phyloP scores from a whole-genome alignment of 2,329 filamentous ascomycete genomes.

The Verticillium zaregamsianum region DNA sequence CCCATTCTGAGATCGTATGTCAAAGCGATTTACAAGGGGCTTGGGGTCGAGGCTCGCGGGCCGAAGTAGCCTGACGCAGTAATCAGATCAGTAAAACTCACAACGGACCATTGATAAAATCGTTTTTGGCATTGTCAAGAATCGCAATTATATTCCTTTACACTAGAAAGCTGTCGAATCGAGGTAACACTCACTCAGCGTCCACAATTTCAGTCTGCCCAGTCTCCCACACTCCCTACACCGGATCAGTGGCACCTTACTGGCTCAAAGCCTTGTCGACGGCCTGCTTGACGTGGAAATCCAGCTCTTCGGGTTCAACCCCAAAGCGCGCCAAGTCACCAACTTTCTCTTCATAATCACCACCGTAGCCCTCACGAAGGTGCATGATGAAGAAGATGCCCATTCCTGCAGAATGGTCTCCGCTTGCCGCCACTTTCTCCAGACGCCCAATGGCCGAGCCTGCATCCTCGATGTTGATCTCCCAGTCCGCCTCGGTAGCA shows the following conservation, averaged over 20 bases:
- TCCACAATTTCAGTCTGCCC: too few relatives aligned
- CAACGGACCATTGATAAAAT: too few relatives aligned
- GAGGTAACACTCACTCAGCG: too few relatives aligned
- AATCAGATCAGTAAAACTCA: too few relatives aligned
- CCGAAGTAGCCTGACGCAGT: too few relatives aligned
- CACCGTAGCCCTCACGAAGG: slow-evolving; percentile 25
- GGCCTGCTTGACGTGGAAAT: slow-evolving; percentile 17
- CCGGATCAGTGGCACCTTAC: neutral
- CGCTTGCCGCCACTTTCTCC: neutral
- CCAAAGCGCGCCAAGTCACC: slow-evolving; percentile 20
- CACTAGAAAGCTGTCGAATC: too few relatives aligned
- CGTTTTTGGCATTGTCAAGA: too few relatives aligned
- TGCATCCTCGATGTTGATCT: neutral
- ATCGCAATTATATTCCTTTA: too few relatives aligned
- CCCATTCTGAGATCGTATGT: too few relatives aligned
- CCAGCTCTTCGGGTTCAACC: slow-evolving; percentile 21
- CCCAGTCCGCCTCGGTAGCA: slow-evolving; percentile 58
- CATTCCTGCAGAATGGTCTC: neutral
- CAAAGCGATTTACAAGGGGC: too few relatives aligned
- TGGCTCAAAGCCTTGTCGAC: slow-evolving; percentile 1
- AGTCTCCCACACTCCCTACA: too few relatives aligned
- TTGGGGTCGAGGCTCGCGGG: too few relatives aligned
- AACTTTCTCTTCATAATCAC: slow-evolving; percentile 25
- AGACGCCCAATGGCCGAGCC: neutral
- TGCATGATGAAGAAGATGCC: slow-evolving; percentile 20